These are phyloP conservation scores for Acrodontium crateriforme DNA, from an alignment of 2,329 filamentous ascomycete species.

Conservation along the genomic window DNA sequence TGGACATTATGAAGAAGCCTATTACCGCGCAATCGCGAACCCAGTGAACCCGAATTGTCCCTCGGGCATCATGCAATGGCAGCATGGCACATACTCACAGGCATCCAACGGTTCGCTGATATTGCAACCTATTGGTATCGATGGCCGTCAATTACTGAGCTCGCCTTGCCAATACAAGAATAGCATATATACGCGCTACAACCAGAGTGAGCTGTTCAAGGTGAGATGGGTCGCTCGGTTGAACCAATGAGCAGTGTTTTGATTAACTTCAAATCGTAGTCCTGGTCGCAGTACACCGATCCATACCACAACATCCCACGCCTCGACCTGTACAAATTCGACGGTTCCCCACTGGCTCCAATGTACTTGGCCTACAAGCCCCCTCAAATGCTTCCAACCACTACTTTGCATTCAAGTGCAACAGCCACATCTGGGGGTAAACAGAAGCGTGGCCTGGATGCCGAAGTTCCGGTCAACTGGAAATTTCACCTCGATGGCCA, in stretches of 20 bases:
- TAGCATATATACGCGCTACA: constrained; percentile 51
- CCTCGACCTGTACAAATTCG: constrained; percentile 49
- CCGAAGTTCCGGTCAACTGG: constrained; percentile 27
- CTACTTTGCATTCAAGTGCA: constrained; percentile 45
- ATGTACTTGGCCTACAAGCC: constrained; percentile 51
- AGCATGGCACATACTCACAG: constrained; percentile 51
- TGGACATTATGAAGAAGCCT: constrained; percentile 54
- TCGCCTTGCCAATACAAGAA: constrained; percentile 46
- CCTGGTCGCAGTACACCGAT: constrained; percentile 38
- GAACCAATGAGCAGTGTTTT: not conserved
- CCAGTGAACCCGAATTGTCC: constrained; percentile 45
- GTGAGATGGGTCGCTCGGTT: too few species aligned
- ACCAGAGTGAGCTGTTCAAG: constrained; percentile 48
- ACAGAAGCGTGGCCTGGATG: constrained; percentile 14
- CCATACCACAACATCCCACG: constrained; percentile 47
- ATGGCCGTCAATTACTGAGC: constrained; percentile 54
- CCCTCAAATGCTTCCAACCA: constrained; percentile 56
- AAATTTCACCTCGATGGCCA: constrained; percentile 20
- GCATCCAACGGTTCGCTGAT: constrained; percentile 43
- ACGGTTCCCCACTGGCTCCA: constrained; percentile 52
- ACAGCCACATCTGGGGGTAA: constrained; percentile 23
- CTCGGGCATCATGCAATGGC: constrained; percentile 55
- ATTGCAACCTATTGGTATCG: constrained; percentile 47
- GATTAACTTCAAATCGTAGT: constrained; percentile 16
- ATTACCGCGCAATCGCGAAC: constrained; percentile 56